Evolutionary conservation across 257 asterid species (phyloP), one percentile per base, ranked within the genome.

Genomic region (Solanum arcanum): DNA sequence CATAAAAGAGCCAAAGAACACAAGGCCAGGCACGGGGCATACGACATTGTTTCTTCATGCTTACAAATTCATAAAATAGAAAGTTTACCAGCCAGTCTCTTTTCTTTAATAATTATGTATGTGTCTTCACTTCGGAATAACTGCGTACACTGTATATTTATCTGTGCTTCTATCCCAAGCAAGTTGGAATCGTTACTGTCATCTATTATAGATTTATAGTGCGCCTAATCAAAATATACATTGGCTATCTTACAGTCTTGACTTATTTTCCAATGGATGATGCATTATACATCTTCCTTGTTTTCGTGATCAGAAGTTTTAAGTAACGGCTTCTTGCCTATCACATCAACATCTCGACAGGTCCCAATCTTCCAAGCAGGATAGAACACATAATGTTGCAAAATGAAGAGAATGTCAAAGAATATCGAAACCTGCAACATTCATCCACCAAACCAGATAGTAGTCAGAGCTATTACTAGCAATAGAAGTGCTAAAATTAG

Each of bases 301-400:
- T 59, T 86, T 46, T 90, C 86, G 49, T 82, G 84, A 59, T 90
- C 91, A 46, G 94, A 76, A 87, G 94, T 68, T 86, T 88, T 70
- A 75, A 94, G 90, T 10, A 95, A 92, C 12, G 96, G 93, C 89
- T 91, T 93, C 91, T 89, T 90, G 92, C 93, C 92, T 91, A 90
- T 96, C 92, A 35, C 90, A 66, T 88, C 92, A 66, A 89, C 90
- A 16, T 87, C 83, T 8, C 93, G 84, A 64, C 90, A 69, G 64
- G 9, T 49, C n/a, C 31, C 78, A 9, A 46, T 60, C 81, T 76
- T 90, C 90, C 87, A 92, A 83, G 93, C 46, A 29, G 91, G 93
- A 89, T 96, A 96, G 18, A 96, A 90, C 86, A 95, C 87, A 27
- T 92, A 95, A 91, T 95, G 98, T 93, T 96, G 99, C 89, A 96